Conservation (phyloP, 1,284 basidiomycete species). For the Gomphus bonarii region DNA sequence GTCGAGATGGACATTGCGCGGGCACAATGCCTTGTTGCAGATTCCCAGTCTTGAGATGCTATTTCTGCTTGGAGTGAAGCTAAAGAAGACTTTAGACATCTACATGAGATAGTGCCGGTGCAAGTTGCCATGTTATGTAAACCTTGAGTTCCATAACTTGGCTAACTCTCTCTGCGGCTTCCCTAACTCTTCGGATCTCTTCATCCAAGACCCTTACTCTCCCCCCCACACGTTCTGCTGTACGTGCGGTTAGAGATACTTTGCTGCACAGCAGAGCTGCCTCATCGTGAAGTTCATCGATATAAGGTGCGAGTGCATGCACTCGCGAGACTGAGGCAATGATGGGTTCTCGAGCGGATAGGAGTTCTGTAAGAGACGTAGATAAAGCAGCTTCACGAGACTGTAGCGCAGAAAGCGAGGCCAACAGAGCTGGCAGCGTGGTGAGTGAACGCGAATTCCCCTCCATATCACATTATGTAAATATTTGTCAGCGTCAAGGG, state of each 20-base stretch:
- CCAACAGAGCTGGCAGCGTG: conserved; percentile 56
- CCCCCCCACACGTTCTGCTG: conserved; percentile 84
- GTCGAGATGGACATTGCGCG: conserved; percentile 78
- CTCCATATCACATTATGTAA: background rate
- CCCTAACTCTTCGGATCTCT: conserved; percentile 80
- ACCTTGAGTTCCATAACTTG: conserved; percentile 90
- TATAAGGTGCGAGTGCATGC: conserved; percentile 48
- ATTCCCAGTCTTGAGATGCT: conserved; percentile 88
- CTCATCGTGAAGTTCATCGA: conserved; percentile 55
- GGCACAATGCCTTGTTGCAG: conserved; percentile 83
- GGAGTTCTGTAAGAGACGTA: conserved; percentile 60
- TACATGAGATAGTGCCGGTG: background rate
- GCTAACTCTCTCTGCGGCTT: conserved; percentile 75
- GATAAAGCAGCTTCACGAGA: conserved; percentile 73
- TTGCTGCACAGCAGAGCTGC: conserved; percentile 46
- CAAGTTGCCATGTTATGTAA: background rate
- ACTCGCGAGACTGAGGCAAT: conserved; percentile 54
- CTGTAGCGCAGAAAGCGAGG: conserved; percentile 64
- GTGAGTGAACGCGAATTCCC: conserved; percentile 32
- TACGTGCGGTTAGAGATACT: conserved; percentile 64
- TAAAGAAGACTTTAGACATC: conserved; percentile 59
- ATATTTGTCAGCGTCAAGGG: background rate
- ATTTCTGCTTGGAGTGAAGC: conserved; percentile 69
- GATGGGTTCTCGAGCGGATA: conserved; percentile 62
- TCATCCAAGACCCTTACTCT: conserved; percentile 83